Conservation (phyloP, 2,329 filamentous ascomycete genomes). For the Cladosporium sp. region DNA sequence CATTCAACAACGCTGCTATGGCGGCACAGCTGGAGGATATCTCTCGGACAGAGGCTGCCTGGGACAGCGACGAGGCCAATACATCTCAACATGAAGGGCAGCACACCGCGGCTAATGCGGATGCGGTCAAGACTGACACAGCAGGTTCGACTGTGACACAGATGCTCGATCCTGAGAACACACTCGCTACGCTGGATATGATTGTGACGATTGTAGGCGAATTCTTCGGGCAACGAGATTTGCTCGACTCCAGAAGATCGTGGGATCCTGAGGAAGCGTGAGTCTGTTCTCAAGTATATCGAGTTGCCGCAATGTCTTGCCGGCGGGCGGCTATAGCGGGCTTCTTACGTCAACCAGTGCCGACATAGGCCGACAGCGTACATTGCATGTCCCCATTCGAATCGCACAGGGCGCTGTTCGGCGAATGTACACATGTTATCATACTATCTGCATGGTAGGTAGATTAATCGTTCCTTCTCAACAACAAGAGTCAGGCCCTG, state of each 20-base stretch:
- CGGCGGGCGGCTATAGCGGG: conserved; percentile 5
- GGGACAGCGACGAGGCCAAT: background rate
- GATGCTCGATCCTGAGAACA: conserved; percentile 26
- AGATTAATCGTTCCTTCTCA: background rate
- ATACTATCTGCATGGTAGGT: conserved; percentile 5
- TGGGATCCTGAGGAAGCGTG: conserved; percentile 20
- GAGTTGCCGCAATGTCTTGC: background rate
- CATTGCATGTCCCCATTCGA: background rate
- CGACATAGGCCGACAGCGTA: background rate
- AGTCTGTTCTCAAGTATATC: background rate
- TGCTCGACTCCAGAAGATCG: conserved; percentile 63
- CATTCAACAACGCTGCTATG: conserved; percentile 23
- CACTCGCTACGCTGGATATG: conserved; percentile 76
- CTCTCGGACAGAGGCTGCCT: conserved; percentile 4
- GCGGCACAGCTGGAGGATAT: conserved; percentile 25
- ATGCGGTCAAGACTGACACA: conserved; percentile 5
- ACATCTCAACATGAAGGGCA: background rate
- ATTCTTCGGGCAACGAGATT: conserved; percentile 81
- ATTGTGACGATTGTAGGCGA: conserved; percentile 84
- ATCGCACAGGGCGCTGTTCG: background rate
- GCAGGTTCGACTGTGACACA: conserved; percentile 19
- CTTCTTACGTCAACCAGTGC: background rate
- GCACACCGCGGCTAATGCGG: conserved; percentile 12
- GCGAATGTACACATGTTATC: background rate
- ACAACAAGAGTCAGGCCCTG: background rate